These are phyloP conservation scores for Wallemia ichthyophaga DNA, from an alignment of 1,284 basidiomycete genomes.

Conservation along the genomic window DNA sequence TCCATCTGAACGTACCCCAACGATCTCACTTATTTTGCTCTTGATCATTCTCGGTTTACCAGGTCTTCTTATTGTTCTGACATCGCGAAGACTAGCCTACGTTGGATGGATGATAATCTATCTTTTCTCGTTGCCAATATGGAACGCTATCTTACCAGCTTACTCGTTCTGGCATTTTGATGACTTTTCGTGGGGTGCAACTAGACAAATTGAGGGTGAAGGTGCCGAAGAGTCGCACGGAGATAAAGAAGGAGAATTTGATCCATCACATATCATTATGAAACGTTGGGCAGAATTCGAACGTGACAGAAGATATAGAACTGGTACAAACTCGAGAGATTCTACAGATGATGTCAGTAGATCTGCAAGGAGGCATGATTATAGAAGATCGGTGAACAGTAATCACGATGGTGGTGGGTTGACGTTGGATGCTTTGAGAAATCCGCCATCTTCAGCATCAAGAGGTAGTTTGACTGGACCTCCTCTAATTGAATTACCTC, in stretches of 20 bases:
- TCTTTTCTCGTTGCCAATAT: conserved; percentile 63
- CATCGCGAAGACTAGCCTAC: conserved; percentile 78
- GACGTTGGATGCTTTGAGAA: too few species aligned
- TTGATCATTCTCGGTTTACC: conserved; percentile 75
- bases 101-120: conserved; percentile 96
- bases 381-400: too few species aligned
- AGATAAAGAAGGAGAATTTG: conserved; percentile 24
- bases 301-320: conserved; percentile 76
- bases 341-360: conserved; percentile 17
- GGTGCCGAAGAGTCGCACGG: conserved; percentile 39
- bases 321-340: conserved; percentile 49
- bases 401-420: too few species aligned
- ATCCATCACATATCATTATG: conserved; percentile 88
- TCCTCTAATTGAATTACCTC: too few species aligned
- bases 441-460: too few species aligned
- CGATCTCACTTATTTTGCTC: conserved; percentile 81
- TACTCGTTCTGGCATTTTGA: conserved; percentile 99
- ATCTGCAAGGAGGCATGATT: too few species aligned
- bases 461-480: too few species aligned
- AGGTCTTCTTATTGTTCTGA: conserved; percentile 67
- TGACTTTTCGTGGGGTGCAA: conserved; percentile 97
- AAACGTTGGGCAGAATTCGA: conserved; percentile 98
- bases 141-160: conserved; percentile 77
- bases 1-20: conserved; percentile 58
- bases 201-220: conserved; percentile 86